phyloP scores from a whole-genome alignment of 2,329 filamentous ascomycete genomes.

The Leptographium procerum region DNA sequence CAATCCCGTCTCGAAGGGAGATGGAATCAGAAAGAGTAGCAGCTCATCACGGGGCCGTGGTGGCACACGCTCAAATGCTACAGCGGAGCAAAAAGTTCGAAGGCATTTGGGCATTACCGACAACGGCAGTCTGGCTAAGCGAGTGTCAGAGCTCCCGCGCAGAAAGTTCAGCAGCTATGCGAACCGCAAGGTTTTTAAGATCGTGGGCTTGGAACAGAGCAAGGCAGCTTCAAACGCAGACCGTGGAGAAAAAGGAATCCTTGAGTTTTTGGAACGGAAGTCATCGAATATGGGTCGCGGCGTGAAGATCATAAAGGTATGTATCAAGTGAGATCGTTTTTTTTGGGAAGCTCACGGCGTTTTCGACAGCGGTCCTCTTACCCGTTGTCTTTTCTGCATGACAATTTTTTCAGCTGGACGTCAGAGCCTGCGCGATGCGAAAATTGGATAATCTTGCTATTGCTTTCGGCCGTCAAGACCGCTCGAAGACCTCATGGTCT shows the following conservation, averaged over 20 bases:
- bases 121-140: constrained; percentile 16
- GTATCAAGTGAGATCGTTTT: constrained; percentile 26
- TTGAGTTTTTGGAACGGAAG: constrained; percentile 63
- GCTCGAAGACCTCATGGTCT: constrained; percentile 1
- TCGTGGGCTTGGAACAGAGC: constrained; percentile 56
- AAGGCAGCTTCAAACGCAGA: constrained; percentile 56
- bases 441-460: neutral
- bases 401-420: neutral
- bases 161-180: constrained; percentile 14
- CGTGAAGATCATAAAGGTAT: constrained; percentile 68
- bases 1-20: constrained; percentile 7
- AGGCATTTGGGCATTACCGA: constrained; percentile 19
- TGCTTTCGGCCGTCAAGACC: neutral
- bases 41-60: constrained; percentile 4
- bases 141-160: constrained; percentile 13
- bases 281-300: constrained; percentile 44
- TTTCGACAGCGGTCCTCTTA: constrained; percentile 1
- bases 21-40: constrained; percentile 2
- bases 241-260: constrained; percentile 52
- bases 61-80: neutral
- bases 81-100: constrained; percentile 12
- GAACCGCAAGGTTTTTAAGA: constrained; percentile 28
- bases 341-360: neutral
- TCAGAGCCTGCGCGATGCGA: neutral
- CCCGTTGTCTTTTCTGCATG: neutral